These are phyloP conservation scores for Ophiostoma perfectum DNA, from an alignment of 2,329 filamentous ascomycete species.

Conservation along the genomic window DNA sequence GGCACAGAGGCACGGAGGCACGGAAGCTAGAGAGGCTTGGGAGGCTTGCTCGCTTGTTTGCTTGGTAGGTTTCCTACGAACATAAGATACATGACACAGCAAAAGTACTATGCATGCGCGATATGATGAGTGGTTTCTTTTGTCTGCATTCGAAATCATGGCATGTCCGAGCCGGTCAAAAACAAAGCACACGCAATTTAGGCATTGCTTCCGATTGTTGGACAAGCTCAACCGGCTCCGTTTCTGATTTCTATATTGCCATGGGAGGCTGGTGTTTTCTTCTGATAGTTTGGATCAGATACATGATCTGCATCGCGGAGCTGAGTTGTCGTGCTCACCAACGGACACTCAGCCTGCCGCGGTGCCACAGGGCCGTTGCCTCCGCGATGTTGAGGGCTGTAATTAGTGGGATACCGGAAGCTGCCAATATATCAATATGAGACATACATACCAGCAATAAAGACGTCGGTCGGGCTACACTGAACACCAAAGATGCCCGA, in stretches of 20 bases:
- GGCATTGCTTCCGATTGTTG: background rate
- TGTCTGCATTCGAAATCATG: background rate
- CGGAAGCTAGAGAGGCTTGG: background rate
- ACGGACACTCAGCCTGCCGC: background rate
- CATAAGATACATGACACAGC: conserved; percentile 1
- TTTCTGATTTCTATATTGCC: background rate
- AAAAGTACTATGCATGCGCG: conserved; percentile 2
- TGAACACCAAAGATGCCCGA: too few relatives aligned
- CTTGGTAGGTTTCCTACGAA: background rate
- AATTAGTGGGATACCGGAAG: too few relatives aligned
- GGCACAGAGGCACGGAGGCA: too few relatives aligned
- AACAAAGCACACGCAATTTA: background rate
- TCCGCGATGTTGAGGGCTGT: background rate
- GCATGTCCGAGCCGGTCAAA: background rate
- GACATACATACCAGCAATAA: background rate
- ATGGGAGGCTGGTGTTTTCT: too few relatives aligned
- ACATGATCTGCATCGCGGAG: background rate
- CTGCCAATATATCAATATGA: background rate
- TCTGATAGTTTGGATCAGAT: too few relatives aligned
- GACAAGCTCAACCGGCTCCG: background rate
- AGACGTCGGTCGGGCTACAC: too few relatives aligned
- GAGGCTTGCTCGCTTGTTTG: background rate
- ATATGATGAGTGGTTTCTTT: background rate
- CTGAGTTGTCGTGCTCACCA: conserved; percentile 5
- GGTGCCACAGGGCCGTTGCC: background rate